phyloP scores from a whole-genome alignment of 371 early-diverging fungal species.

The Actinomortierella wolfii region DNA sequence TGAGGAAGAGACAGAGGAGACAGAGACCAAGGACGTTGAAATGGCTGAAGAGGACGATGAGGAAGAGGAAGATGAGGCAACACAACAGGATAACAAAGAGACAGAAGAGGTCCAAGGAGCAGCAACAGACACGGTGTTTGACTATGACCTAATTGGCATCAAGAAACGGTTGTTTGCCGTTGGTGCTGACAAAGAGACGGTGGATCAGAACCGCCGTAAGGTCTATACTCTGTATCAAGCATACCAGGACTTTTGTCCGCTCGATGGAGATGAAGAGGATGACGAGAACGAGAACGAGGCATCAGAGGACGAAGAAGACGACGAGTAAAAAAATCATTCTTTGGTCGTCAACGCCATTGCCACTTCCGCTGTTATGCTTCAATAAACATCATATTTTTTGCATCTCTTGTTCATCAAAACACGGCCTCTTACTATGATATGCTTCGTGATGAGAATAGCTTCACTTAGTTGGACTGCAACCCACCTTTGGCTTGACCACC shows the following conservation, averaged over 20 bases:
- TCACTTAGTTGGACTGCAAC: too few relatives aligned
- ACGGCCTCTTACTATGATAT: too few relatives aligned
- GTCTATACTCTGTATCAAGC: constrained; percentile 50
- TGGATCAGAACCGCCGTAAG: constrained; percentile 53
- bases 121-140: constrained; percentile 45
- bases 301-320: constrained; percentile 14
- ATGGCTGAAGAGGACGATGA: constrained; percentile 28
- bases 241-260: constrained; percentile 54
- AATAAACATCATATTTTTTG: too few relatives aligned
- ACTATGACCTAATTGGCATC: constrained; percentile 52
- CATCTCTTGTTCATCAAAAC: too few relatives aligned
- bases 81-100: constrained; percentile 34
- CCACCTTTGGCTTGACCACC: neutral
- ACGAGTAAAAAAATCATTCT: too few relatives aligned
- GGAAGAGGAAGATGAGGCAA: constrained; percentile 21
- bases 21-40: constrained; percentile 45
- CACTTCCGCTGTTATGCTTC: too few relatives aligned
- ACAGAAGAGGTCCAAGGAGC: constrained; percentile 20
- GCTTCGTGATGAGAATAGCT: too few relatives aligned
- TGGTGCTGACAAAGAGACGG: constrained; percentile 46
- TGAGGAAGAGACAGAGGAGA: constrained; percentile 7
- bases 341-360: too few relatives aligned
- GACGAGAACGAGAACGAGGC: constrained; percentile 42
- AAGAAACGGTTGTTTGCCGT: constrained; percentile 50
- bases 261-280: constrained; percentile 56